Conservation (phyloP, 1,139 yeast species). For the Sugiyamaella grinbergsii region DNA sequence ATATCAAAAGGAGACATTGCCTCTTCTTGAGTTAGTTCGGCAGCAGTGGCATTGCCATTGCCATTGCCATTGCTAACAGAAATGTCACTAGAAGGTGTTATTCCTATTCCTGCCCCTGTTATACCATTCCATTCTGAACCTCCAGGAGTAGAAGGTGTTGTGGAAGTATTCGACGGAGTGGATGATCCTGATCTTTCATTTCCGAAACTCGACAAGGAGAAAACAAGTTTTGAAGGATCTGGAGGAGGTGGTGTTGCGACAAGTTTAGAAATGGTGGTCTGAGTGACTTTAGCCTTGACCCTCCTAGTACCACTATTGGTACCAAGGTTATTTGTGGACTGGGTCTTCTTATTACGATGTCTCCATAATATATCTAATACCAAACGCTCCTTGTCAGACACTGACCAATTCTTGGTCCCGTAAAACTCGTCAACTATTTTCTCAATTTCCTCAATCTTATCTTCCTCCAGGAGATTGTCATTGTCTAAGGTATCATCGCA, state of each 20-base stretch:
- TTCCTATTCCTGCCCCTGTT: not conserved
- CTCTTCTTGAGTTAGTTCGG: slow-evolving; percentile 19
- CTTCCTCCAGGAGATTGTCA: slow-evolving; percentile 42
- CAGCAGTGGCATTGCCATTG: not conserved
- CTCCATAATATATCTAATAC: slow-evolving; percentile 48
- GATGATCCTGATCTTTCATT: slow-evolving; percentile 14
- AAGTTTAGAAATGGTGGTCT: slow-evolving; percentile 7
- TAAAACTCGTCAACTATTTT: slow-evolving; percentile 36
- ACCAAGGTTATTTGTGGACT: not conserved
- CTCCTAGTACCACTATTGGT: not conserved
- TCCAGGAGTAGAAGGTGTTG: slow-evolving; percentile 6
- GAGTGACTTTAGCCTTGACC: slow-evolving; percentile 14
- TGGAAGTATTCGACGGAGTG: slow-evolving; percentile 1
- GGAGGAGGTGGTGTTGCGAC: slow-evolving; percentile 25
- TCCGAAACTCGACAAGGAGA: slow-evolving; percentile 11
- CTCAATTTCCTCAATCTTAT: slow-evolving; percentile 44
- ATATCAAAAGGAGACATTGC: slow-evolving; percentile 40
- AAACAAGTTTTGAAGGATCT: slow-evolving; percentile 28
- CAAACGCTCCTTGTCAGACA: slow-evolving; percentile 36
- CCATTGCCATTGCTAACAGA: not conserved
- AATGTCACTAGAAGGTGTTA: no score
- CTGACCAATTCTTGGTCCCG: slow-evolving; percentile 21
- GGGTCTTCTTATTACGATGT: slow-evolving; percentile 39
- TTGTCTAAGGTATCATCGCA: slow-evolving; percentile 42
- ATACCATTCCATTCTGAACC: not conserved